A percentile compares a stretch with the other conserved stretches of the same genome.
Conservation (phyloP, 495 filamentous ascomycete genomes). For the Polyplosphaeria fusca region DNA sequence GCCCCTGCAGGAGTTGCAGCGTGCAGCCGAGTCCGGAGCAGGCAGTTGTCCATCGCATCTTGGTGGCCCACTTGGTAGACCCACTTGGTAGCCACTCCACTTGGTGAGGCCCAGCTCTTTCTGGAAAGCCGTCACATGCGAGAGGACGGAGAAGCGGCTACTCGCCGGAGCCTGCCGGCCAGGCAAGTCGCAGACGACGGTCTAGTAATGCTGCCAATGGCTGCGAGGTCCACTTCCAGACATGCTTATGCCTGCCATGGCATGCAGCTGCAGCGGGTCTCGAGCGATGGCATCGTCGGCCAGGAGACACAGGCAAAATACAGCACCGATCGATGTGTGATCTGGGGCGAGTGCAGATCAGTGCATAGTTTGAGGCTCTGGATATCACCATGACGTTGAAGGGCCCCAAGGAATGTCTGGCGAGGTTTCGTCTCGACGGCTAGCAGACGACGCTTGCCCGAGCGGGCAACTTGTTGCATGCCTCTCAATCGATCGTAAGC, state of each 20-base stretch:
- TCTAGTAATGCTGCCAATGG: not conserved
- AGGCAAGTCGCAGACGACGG: not conserved
- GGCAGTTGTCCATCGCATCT: not conserved
- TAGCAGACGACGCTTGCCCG: too few relatives aligned
- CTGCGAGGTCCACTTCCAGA: not conserved
- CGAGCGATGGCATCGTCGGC: not conserved
- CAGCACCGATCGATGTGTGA: too few relatives aligned
- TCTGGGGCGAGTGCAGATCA: too few relatives aligned
- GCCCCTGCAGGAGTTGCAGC: not conserved
- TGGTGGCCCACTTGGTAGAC: not conserved
- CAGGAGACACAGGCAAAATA: too few relatives aligned
- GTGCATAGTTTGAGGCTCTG: too few relatives aligned
- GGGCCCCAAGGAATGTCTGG: too few relatives aligned
- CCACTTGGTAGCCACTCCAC: not conserved
- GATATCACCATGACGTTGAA: too few relatives aligned
- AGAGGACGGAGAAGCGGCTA: not conserved
- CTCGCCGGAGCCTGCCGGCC: not conserved
- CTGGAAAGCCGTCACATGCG: conserved; percentile 8
- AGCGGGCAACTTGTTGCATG: too few relatives aligned
- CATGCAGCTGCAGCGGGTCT: not conserved
- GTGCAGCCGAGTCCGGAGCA: not conserved
- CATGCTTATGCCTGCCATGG: not conserved
- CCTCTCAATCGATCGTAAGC: too few relatives aligned
- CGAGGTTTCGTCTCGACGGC: too few relatives aligned
- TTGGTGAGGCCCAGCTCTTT: not conserved